Base-by-base conservation (phyloP, 2,329 filamentous ascomycete genomes). In the Penicillium sumatraense region DNA sequence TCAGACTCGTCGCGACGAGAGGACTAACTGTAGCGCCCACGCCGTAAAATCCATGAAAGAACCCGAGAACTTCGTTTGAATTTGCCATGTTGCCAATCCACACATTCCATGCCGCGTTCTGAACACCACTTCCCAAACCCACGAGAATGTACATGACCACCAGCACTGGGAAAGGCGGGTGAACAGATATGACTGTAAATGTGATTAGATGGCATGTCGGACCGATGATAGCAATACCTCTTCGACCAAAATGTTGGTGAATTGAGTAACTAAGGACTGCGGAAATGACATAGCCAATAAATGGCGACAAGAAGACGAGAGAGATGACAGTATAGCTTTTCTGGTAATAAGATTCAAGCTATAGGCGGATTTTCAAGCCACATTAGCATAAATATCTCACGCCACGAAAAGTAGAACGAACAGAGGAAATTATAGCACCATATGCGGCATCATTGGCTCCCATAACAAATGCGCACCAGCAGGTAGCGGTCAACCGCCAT, bases 41-140 rank as follows among this genome's bases (percentile, higher is more conserved):
- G 0, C 89, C 89, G 66, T 91, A 93, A 33, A 84, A 83, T 1
- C 84, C 88, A 68, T 92, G 89, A 23, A 93, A 73, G 55, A 91
- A 80, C 1, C 90, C 89, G 1, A 91, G 81, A 0, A 92, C 78
- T 67, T 90, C 86, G 68, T 92, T 91, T 11, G 88, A 83, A 54
- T 84, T 83, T 7, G 83, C 80, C 86, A 93, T 89, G 64, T 86
- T 87, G 11, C 89, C 89, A n/a, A 85, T 80, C 80, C 82, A 84
- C 0, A 82, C 81, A 59, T 83, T 83, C 77, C 81, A 85, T 13
- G 78, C 83, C 0, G 81, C 81, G 61, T 86, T 73, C 23, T 71
- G 68, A 9, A 74, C 60, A 1, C 72, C 73, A 41, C 74, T 73
- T 7, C 72, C 74, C 27, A 75, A 61, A 0, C 73, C 74, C 8